Percentiles rank a stretch among this genome's conserved stretches.
Evolutionary conservation across 768 basidiomycete species (phyloP).

Genomic region (Termitomyces sp.): DNA sequence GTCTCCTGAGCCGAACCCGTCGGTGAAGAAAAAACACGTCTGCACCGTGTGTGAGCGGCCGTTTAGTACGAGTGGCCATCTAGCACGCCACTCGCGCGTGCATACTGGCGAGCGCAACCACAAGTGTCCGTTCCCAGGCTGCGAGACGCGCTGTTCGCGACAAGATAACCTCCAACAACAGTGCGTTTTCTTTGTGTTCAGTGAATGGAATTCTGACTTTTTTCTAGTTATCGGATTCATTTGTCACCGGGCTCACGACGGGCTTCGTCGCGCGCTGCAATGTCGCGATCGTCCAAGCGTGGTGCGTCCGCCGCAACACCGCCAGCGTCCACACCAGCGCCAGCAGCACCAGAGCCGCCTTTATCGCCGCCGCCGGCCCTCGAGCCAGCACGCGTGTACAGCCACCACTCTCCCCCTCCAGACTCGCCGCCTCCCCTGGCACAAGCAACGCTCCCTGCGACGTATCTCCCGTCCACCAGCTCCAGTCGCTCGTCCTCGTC

Average conservation of each 20-base stretch:
- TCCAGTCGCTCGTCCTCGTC: conserved; percentile 44
- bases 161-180: conserved; percentile 82
- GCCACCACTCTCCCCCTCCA: conserved; percentile 39
- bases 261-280: conserved; percentile 60
- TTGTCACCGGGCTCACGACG: conserved; percentile 76
- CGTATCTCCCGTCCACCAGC: conserved; percentile 30
- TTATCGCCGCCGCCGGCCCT: conserved; percentile 38
- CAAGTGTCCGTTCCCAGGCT: conserved; percentile 93
- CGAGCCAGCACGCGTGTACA: conserved; percentile 38
- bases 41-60: conserved; percentile 72
- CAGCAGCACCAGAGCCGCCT: conserved; percentile 22
- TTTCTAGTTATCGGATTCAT: conserved; percentile 73
- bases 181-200: conserved; percentile 28
- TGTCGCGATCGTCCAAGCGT: conserved; percentile 37
- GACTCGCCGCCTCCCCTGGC: conserved; percentile 55
- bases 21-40: conserved; percentile 51
- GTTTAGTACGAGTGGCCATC: conserved; percentile 88
- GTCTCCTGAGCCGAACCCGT: conserved; percentile 19
- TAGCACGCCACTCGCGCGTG: conserved; percentile 83
- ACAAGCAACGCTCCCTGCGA: conserved; percentile 45
- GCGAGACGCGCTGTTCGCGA: conserved; percentile 85
- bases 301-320: conserved; percentile 3
- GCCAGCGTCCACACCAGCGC: conserved; percentile 22
- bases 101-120: conserved; percentile 93
- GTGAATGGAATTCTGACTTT: conserved; percentile 1